A percentile compares a stretch with the other conserved stretches of the same genome.
phyloP scores from a whole-genome alignment of 2,329 filamentous ascomycete genomes.

The Nemania sp. region DNA sequence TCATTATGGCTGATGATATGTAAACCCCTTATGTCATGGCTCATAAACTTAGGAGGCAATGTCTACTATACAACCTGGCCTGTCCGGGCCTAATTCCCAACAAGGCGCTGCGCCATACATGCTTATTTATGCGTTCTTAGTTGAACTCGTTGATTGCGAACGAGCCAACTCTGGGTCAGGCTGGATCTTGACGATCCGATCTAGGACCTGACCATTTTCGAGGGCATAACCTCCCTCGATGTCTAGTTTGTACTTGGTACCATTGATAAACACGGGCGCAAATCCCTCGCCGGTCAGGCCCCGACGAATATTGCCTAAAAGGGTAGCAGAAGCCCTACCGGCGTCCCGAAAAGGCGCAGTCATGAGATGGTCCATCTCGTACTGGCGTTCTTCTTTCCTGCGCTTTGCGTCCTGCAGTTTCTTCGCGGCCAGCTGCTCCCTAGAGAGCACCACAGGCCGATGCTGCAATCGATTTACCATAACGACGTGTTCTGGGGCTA shows the following conservation, averaged over 20 bases:
- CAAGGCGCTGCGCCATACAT: background rate
- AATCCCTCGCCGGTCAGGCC: conserved; percentile 70
- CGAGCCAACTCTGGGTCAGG: conserved; percentile 40
- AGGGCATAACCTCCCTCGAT: conserved; percentile 68
- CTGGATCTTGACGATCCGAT: conserved; percentile 62
- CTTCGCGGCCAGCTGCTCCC: conserved; percentile 47
- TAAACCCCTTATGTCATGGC: background rate
- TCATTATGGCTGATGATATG: background rate
- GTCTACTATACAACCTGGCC: background rate
- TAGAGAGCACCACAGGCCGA: conserved; percentile 33
- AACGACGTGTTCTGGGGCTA: conserved; percentile 53
- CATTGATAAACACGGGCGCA: conserved; percentile 61
- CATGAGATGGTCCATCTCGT: conserved; percentile 67
- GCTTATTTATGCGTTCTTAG: conserved; percentile 1
- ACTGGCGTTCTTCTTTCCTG: conserved; percentile 57
- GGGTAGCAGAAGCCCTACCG: conserved; percentile 54
- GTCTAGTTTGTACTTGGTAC: conserved; percentile 67
- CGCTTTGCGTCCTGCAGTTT: conserved; percentile 55
- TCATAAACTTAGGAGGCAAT: background rate
- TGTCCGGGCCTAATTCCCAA: background rate
- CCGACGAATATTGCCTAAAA: conserved; percentile 61
- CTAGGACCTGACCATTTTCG: conserved; percentile 69
- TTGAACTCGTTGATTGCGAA: conserved; percentile 15
- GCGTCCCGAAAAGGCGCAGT: conserved; percentile 68
- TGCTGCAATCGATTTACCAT: conserved; percentile 54